Percentiles rank a stretch among this genome's conserved stretches.
Conservation (phyloP, 2,329 filamentous ascomycete species). For the Talaromyces verruculosus region DNA sequence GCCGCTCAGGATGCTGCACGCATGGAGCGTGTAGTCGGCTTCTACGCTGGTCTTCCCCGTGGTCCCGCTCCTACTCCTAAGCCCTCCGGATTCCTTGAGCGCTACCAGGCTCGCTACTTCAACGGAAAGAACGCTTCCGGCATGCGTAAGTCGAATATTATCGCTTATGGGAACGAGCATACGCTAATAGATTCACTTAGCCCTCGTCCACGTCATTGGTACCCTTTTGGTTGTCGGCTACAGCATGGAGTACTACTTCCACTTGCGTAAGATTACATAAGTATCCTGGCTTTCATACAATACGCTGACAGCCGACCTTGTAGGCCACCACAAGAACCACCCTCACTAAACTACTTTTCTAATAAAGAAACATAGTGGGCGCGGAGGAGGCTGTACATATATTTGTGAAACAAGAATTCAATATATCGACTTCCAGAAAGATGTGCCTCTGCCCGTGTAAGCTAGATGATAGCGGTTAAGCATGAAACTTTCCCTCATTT, state of each 20-base stretch:
- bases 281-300: not conserved
- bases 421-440: conserved; percentile 34
- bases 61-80: conserved; percentile 82
- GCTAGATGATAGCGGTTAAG: conserved; percentile 10
- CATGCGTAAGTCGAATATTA: conserved; percentile 68
- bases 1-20: conserved; percentile 92
- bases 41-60: conserved; percentile 98
- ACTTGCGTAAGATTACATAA: conserved; percentile 73
- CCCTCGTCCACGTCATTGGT: conserved; percentile 82
- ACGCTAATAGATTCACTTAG: conserved; percentile 50
- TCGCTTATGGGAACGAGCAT: not conserved
- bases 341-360: conserved; percentile 69
- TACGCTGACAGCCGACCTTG: conserved; percentile 10
- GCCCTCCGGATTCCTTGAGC: conserved; percentile 76
- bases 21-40: conserved; percentile 96
- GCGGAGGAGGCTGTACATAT: conserved; percentile 44
- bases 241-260: conserved; percentile 99
- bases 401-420: conserved; percentile 33
- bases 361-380: conserved; percentile 22
- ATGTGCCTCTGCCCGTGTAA: conserved; percentile 12
- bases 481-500: conserved; percentile 19
- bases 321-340: conserved; percentile 99
- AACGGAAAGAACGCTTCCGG: conserved; percentile 80
- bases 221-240: conserved; percentile 81
- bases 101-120: conserved; percentile 87